A percentile compares a stretch with the other conserved stretches of the same genome.
Conservation (phyloP, 2,329 filamentous ascomycete genomes). For the Drechslerella coelobrocha region DNA sequence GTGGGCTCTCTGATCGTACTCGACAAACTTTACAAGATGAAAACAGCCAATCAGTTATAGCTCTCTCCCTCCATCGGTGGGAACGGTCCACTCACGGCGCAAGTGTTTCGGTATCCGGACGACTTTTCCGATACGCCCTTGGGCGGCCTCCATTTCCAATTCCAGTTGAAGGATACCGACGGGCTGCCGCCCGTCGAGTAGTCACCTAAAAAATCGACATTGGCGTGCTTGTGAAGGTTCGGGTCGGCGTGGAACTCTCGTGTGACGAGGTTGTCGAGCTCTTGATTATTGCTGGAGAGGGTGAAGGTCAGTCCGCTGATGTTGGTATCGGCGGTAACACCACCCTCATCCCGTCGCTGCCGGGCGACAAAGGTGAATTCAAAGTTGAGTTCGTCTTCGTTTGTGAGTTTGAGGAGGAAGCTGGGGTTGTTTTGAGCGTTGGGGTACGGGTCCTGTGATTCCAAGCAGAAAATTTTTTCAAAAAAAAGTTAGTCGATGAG, state of each 20-base stretch:
- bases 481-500: background rate
- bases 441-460: slow-evolving; percentile 76
- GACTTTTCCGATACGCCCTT: slow-evolving; percentile 77
- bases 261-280: slow-evolving; percentile 92
- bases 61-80: background rate
- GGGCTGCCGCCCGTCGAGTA: slow-evolving; percentile 82
- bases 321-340: slow-evolving; percentile 70
- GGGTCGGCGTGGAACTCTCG: slow-evolving; percentile 96
- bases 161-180: slow-evolving; percentile 90
- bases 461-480: background rate
- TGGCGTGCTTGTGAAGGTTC: slow-evolving; percentile 95
- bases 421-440: slow-evolving; percentile 65
- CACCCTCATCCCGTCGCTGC: slow-evolving; percentile 60
- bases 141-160: slow-evolving; percentile 95
- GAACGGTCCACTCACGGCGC: slow-evolving; percentile 70
- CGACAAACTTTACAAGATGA: slow-evolving; percentile 73
- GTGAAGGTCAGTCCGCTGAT: slow-evolving; percentile 92
- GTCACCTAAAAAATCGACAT: slow-evolving; percentile 93
- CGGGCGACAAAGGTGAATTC: slow-evolving; percentile 87
- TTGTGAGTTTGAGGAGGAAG: slow-evolving; percentile 84
- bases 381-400: slow-evolving; percentile 91
- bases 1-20: slow-evolving; percentile 94
- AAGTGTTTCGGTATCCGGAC: slow-evolving; percentile 93
- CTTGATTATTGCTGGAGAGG: slow-evolving; percentile 81
- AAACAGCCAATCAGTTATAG: background rate